Evolutionary conservation across 192 early-diverging fungal genomes (phyloP), one percentile per base, ranked within the genome.

Genomic region (Bifiguratus adelaidae): DNA sequence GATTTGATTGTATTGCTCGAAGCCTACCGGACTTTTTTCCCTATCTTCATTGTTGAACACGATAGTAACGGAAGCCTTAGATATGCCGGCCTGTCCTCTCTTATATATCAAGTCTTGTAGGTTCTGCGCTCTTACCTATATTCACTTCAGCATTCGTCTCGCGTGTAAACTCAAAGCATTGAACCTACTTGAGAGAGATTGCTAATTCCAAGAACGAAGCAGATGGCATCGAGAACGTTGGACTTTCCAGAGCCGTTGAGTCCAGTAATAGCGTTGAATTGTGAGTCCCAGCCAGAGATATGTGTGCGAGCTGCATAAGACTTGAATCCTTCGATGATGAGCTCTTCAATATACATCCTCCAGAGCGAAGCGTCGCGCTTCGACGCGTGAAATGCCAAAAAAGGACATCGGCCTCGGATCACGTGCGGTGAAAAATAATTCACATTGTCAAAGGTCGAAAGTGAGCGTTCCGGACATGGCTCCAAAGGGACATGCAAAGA

Each of bases 291-390:
- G n/a, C 89, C 88, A 21, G 88, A 81, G 50, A 99, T 96, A 47
- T 91, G 85, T 4, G 92, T 95, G 25, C 94, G 80, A 20, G 86
- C 79, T 1, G 91, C 92, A 65, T 99, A 99, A 1, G 92, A 95
- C 60, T 99, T 99, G 77, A 99, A 99, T 20, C 96, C 96, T 44
- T 99, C 96, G 45, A 99, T 77, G 52, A 97, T 87, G 18, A 99
- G 65, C 57, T 99, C 93, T 62, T 95, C 87, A 36, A 99, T 80
- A 53, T 81, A 72, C 95, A 92, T 92, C n/a, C n/a, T n/a, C n/a
- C n/a, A n/a, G n/a, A n/a, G n/a, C n/a, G n/a, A n/a, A n/a, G n/a
- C n/a, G n/a, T n/a, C n/a, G n/a, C n/a, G n/a, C n/a, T n/a, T n/a
- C n/a, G n/a, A n/a, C n/a, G n/a, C n/a, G n/a, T n/a, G n/a, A n/a